Evolutionary conservation across 306 rosid genomes (phyloP), one percentile per base, ranked within the genome.

Genomic region (Castanea mollissima): DNA sequence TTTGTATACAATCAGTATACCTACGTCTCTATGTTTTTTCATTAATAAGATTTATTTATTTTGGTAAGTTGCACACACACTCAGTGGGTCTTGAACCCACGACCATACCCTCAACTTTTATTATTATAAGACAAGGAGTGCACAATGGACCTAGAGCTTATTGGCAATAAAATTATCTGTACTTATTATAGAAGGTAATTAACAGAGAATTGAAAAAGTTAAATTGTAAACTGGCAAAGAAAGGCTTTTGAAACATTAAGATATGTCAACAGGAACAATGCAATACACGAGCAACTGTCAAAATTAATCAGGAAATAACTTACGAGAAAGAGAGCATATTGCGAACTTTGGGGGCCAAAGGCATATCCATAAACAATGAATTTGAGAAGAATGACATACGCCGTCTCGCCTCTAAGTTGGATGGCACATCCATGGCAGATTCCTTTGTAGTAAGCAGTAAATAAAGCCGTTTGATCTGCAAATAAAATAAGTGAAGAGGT

Each of bases 291-390:
- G 41, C 62, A 32, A 63, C 20, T 31, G 7, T 57, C 10, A 55
- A n/a, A 65, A 25, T 11, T 18, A 3, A 7, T 25, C 32, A 41
- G 1, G 23, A 59, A 60, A 79, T 58, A 64, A 20, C 99, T 88
- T 92, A 95, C 99, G 99, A 92, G 96, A 95, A 95, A 51, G 99
- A 95, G 65, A 95, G 99, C 99, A 95, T 95, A 80, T 95, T 93
- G 83, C 94, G 97, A 79, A 95, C 98, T 95, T 93, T 95, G 69
- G 99, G 99, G 41, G 99, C 90, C 49, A 89, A 67, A 83, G 96
- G 99, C 99, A 95, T 95, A 71, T 92, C 90, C 99, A 95, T 95
- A 87, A 87, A 95, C 79, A 95, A 81, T 57, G 99, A 95, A 90
- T 95, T 95, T 59, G 98, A 92, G 84, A 95, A 95, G 88, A 91